Evolutionary conservation across 2,329 filamentous ascomycete species (phyloP).

Genomic region (Pleurostoma richardsiae): DNA sequence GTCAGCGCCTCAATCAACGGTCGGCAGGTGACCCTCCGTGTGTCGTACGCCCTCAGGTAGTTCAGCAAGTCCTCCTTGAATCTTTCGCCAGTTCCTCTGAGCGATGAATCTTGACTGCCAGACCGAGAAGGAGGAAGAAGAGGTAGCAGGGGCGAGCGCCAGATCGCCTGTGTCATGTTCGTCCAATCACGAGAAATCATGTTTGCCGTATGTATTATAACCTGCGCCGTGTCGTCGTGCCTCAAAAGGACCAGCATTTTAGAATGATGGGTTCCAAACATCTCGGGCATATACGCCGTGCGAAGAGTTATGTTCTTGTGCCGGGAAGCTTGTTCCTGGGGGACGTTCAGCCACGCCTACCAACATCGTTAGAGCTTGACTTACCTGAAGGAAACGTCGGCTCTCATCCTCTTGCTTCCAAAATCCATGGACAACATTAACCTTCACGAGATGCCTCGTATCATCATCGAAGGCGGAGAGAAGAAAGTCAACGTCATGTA

Average conservation of each 20-base stretch:
- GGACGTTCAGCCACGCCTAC: not conserved
- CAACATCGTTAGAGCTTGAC: slow-evolving; percentile 7
- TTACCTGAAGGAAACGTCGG: slow-evolving; percentile 52
- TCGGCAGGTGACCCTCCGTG: slow-evolving; percentile 44
- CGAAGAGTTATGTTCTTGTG: slow-evolving; percentile 67
- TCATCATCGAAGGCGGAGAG: slow-evolving; percentile 49
- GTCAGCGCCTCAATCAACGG: slow-evolving; percentile 52
- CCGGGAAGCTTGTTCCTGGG: slow-evolving; percentile 53
- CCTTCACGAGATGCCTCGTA: slow-evolving; percentile 38
- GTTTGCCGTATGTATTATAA: slow-evolving; percentile 86
- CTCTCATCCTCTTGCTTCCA: slow-evolving; percentile 63
- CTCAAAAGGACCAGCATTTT: slow-evolving; percentile 85
- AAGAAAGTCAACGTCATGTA: slow-evolving; percentile 56
- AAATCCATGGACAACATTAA: slow-evolving; percentile 57
- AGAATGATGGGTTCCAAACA: slow-evolving; percentile 79
- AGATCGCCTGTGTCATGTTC: slow-evolving; percentile 82
- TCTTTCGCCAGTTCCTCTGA: slow-evolving; percentile 56
- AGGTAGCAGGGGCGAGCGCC: slow-evolving; percentile 69
- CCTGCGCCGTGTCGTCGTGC: slow-evolving; percentile 69
- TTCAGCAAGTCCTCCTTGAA: slow-evolving; percentile 74
- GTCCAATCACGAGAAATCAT: slow-evolving; percentile 86
- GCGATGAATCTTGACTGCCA: slow-evolving; percentile 8
- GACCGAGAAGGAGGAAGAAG: slow-evolving; percentile 19
- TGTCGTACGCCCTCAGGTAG: slow-evolving; percentile 69
- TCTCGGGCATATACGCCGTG: slow-evolving; percentile 73